These are phyloP conservation scores for barrel medic (Medicago truncatula) DNA, from an alignment of 306 rosid genomes.

Conservation along the genomic window DNA sequence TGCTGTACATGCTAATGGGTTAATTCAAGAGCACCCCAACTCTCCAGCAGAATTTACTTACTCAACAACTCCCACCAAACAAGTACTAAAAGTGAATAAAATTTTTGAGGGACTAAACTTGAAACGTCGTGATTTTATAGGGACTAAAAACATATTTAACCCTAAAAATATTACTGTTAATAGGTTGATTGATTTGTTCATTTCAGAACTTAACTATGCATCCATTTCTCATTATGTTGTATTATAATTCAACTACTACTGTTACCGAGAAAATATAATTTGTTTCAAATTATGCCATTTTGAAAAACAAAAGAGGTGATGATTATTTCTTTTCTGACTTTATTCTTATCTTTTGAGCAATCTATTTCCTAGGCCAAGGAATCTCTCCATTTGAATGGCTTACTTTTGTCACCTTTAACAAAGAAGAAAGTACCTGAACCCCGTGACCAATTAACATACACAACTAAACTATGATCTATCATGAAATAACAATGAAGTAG, in stretches of 20 bases:
- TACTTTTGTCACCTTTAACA: conserved; percentile 9
- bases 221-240: not conserved
- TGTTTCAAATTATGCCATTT: conserved; percentile 4
- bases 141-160: too few species aligned
- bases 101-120: not conserved
- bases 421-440: conserved; percentile 19
- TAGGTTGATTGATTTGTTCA: not conserved
- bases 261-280: not conserved
- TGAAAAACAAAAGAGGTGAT: not conserved
- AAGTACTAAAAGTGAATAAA: not conserved
- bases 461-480: conserved; percentile 30
- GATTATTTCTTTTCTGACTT: not conserved
- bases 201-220: not conserved
- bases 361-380: conserved; percentile 15
- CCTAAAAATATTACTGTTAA: not conserved
- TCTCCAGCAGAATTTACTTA: not conserved
- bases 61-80: not conserved
- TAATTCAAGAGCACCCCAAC: not conserved
- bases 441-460: conserved; percentile 16
- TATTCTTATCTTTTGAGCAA: conserved; percentile 16
- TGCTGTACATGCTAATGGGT: not conserved
- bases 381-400: conserved; percentile 7
- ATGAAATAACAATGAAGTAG: conserved; percentile 27
- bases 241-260: conserved; percentile 7
- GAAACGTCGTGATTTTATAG: not conserved